Evolutionary conservation across 2,329 filamentous ascomycete genomes (phyloP).

Genomic region (Escovopsis sp.): DNA sequence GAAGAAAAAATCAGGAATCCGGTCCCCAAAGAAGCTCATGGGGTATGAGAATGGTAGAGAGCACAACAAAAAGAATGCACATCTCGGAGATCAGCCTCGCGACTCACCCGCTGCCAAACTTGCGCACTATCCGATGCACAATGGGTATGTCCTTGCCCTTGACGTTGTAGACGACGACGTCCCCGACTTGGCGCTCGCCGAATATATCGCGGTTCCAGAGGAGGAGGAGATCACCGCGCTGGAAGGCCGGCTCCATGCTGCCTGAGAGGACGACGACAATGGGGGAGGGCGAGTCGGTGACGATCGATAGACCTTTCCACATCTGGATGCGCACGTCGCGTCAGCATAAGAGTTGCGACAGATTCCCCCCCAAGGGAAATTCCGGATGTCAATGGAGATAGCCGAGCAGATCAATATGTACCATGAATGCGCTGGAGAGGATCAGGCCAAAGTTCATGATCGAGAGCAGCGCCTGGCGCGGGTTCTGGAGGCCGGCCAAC

Average conservation of each 20-base stretch:
- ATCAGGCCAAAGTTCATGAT: conserved; percentile 84
- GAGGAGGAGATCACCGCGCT: conserved; percentile 61
- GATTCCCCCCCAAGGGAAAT: no score
- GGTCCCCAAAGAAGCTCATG: neutral
- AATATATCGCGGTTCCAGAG: conserved; percentile 58
- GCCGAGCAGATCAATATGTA: conserved; percentile 14
- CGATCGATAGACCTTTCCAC: conserved; percentile 77
- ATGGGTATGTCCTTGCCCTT: conserved; percentile 93
- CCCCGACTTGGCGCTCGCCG: conserved; percentile 40
- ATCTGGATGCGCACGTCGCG: conserved; percentile 31
- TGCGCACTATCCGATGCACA: conserved; percentile 80
- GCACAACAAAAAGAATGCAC: neutral
- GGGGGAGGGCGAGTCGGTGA: conserved; percentile 59
- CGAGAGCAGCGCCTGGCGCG: conserved; percentile 68
- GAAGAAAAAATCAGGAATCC: neutral
- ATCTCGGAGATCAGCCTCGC: neutral
- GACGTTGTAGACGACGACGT: conserved; percentile 61
- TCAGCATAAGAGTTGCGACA: no score
- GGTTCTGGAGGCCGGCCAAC: conserved; percentile 56
- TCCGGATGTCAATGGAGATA: no score
- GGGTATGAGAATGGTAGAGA: neutral
- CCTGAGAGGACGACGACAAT: conserved; percentile 76
- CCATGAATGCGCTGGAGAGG: conserved; percentile 84
- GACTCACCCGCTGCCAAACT: conserved; percentile 44
- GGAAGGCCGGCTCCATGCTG: conserved; percentile 74